phyloP scores from a whole-genome alignment of 2,329 filamentous ascomycete species.

The Pseudogymnoascus sp. region DNA sequence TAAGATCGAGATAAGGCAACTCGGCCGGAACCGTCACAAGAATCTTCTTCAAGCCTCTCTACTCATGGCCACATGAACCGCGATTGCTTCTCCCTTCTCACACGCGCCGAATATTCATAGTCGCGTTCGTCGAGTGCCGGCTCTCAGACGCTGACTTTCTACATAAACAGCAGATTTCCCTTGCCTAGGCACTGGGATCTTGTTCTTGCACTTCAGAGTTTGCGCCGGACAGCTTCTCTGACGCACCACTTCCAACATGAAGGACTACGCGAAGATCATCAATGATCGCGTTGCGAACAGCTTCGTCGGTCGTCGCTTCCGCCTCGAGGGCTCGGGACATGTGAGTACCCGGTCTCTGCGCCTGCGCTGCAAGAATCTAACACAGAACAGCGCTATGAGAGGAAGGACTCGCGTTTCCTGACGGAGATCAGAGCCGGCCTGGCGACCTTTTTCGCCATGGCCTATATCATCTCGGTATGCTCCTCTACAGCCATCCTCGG shows the following conservation, averaged over 20 bases:
- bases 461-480: slow-evolving; percentile 59
- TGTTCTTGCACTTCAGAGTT: slow-evolving; percentile 2
- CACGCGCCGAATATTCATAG: slow-evolving; percentile 1
- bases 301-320: slow-evolving; percentile 66
- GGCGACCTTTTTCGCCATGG: slow-evolving; percentile 65
- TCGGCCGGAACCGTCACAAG: slow-evolving; percentile 7
- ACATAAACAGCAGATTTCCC: not conserved
- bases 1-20: slow-evolving; percentile 8
- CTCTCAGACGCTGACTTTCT: not conserved
- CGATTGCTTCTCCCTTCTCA: not conserved
- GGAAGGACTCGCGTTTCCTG: slow-evolving; percentile 65
- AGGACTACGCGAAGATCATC: slow-evolving; percentile 32
- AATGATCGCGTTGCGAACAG: slow-evolving; percentile 58
- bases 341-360: slow-evolving; percentile 44
- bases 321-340: slow-evolving; percentile 75
- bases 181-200: not conserved
- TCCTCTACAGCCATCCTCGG: slow-evolving; percentile 21
- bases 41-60: slow-evolving; percentile 10
- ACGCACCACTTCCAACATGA: slow-evolving; percentile 3
- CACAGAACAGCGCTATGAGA: slow-evolving; percentile 27
- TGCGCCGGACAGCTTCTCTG: not conserved
- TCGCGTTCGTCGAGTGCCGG: not conserved
- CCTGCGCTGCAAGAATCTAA: slow-evolving; percentile 13
- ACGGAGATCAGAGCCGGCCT: slow-evolving; percentile 80
- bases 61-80: not conserved